Conservation (phyloP, 805 yeast genomes). For the Suhomyces tanzawaensis region DNA sequence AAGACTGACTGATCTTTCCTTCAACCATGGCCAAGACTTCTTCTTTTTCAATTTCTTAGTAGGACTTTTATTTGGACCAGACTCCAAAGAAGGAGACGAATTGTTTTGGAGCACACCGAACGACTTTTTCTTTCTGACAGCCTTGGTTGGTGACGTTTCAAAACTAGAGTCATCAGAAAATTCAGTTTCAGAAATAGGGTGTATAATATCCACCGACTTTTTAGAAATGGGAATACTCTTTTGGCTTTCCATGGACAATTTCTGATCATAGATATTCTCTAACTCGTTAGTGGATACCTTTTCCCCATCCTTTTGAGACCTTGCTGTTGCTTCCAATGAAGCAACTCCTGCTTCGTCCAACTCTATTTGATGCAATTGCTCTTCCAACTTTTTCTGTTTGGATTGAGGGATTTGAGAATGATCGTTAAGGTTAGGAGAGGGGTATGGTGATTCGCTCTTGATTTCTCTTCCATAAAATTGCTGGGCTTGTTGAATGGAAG, state of each 20-base stretch:
- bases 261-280: neutral
- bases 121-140: slow-evolving; percentile 11
- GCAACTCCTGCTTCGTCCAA: slow-evolving; percentile 2
- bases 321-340: neutral
- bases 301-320: neutral
- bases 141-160: slow-evolving; percentile 13
- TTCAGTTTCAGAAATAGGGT: slow-evolving; percentile 7
- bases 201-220: slow-evolving; percentile 5
- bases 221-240: slow-evolving; percentile 1
- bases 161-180: slow-evolving; percentile 10
- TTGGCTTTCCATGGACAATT: slow-evolving; percentile 2
- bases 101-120: slow-evolving; percentile 14
- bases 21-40: slow-evolving; percentile 43
- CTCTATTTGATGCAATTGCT: slow-evolving; percentile 2
- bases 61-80: slow-evolving; percentile 9
- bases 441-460: neutral
- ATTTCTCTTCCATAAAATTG: neutral
- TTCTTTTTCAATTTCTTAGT: slow-evolving; percentile 29
- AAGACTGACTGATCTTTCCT: slow-evolving; percentile 30
- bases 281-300: neutral
- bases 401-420: neutral
- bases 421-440: neutral
- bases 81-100: neutral
- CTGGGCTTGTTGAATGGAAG: neutral
- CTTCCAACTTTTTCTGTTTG: slow-evolving; percentile 1